Conservation (phyloP, 495 filamentous ascomycete species). For the Annulohypoxylon stygium region DNA sequence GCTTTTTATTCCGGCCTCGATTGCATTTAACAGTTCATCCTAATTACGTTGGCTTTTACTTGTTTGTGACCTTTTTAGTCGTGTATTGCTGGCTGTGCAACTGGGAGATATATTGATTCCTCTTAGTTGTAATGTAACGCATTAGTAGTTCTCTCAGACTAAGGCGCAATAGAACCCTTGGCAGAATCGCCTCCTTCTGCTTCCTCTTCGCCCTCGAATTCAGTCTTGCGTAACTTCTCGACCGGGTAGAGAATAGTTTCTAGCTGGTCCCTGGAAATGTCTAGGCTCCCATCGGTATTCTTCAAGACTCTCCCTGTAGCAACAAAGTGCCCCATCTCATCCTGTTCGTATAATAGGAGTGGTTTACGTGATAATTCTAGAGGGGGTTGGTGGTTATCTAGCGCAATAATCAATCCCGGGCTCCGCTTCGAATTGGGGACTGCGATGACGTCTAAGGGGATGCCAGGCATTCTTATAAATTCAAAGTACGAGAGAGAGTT, state of each 20-base stretch:
- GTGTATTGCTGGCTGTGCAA: not conserved
- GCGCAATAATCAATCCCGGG: slow-evolving; percentile 63
- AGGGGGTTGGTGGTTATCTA: slow-evolving; percentile 60
- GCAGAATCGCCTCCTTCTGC: slow-evolving; percentile 40
- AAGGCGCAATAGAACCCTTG: slow-evolving; percentile 5
- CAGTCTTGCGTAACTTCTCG: slow-evolving; percentile 79
- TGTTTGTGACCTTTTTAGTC: slow-evolving; percentile 1
- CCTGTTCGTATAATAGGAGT: slow-evolving; percentile 39
- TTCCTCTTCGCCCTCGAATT: slow-evolving; percentile 56
- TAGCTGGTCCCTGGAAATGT: slow-evolving; percentile 57
- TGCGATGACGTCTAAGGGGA: slow-evolving; percentile 69
- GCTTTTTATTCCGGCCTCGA: slow-evolving; percentile 40
- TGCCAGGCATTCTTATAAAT: slow-evolving; percentile 67
- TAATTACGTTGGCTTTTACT: not conserved
- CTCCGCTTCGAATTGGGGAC: slow-evolving; percentile 39
- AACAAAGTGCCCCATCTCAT: slow-evolving; percentile 35
- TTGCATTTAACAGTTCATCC: slow-evolving; percentile 31
- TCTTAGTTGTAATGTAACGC: not conserved
- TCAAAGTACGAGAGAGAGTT: slow-evolving; percentile 60
- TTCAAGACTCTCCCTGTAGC: slow-evolving; percentile 33
- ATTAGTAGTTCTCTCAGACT: not conserved
- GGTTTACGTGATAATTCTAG: not conserved
- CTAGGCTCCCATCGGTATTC: slow-evolving; percentile 40
- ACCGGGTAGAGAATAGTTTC: slow-evolving; percentile 76
- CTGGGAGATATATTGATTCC: not conserved